Base-by-base conservation (phyloP, 352 stramenopile species). In the Peronospora destructor region DNA sequence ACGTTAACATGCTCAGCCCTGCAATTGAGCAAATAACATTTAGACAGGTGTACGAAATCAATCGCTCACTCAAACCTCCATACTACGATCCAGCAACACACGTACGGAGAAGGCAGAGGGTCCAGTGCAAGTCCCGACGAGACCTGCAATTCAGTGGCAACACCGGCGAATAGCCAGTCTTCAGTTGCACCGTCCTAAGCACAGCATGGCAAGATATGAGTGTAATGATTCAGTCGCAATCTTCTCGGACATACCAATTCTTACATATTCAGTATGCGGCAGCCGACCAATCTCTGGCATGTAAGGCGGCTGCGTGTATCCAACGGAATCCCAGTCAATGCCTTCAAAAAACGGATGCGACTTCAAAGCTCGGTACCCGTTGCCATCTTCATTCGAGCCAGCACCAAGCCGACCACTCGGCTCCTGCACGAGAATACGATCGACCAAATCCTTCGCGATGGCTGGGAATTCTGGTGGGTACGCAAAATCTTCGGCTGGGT, bases 101-200 rank as follows among this genome's bases (percentile, higher is more conserved):
- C 72, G 38, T 81, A 85, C 77, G 79, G 62, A 37, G 69, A 68
- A 42, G 80, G 63, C 44, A 50, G 35, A 6, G 80, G 68, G 26
- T 91, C 80, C 1, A 87, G 73, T 12, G 67, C 68, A 12, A 94
- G 61, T 23, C 83, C 83, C 25, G 83, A 94, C 8, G 83, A 94
- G 28, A 94, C 78, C 56, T 94, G 81, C 9, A 94, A 54, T 50
- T 94, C 83, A 11, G 83, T 94, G 10, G 83, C 83, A 17, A 94
- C 83, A 42, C 83, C 83, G 6, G 83, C 83, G 59, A 94, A 94
- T 26, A 94, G 57, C 83, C 83, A 94, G 44, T 94, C 83, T 57
- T 94, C 83, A 4, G 80, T 94, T 11, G 83, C 83, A 9, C 83
- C 83, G 66, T 94, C 83, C 78, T 93, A 61, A 11, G 49, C 6